Conservation (phyloP, 1,284 basidiomycete species). For the Earliella scabrosa region DNA sequence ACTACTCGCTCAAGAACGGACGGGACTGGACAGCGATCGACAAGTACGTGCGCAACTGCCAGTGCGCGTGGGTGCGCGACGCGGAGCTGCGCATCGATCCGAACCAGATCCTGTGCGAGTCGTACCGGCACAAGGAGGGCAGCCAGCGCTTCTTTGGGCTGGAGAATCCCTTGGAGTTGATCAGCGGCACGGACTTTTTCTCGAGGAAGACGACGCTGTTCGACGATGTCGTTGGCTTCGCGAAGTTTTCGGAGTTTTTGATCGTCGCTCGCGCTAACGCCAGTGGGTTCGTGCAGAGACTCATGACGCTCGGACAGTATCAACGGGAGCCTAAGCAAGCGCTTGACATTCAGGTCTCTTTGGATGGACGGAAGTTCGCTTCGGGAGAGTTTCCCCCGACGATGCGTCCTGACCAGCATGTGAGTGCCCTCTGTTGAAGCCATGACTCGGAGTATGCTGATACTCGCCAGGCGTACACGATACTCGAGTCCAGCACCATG, state of each 20-base stretch:
- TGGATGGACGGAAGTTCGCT: conserved; percentile 88
- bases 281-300: too few relatives aligned
- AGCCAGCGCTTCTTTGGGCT: conserved; percentile 65
- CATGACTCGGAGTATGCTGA: too few relatives aligned
- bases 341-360: conserved; percentile 87
- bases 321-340: conserved; percentile 58
- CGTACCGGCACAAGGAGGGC: conserved; percentile 83
- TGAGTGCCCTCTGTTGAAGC: too few relatives aligned
- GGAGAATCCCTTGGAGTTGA: conserved; percentile 78
- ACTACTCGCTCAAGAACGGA: conserved; percentile 81
- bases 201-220: conserved; percentile 78
- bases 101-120: conserved; percentile 92
- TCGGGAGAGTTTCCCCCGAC: conserved; percentile 88
- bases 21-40: conserved; percentile 81
- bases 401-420: conserved; percentile 88
- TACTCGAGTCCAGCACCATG: conserved; percentile 93
- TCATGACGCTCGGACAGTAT: conserved; percentile 47
- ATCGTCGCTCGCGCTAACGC: conserved; percentile 92
- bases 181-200: conserved; percentile 83
- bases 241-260: conserved; percentile 95
- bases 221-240: conserved; percentile 89
- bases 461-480: conserved; percentile 93
- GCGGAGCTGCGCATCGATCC: conserved; percentile 79
- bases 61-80: conserved; percentile 93
- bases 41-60: conserved; percentile 87